Base-by-base conservation (phyloP, 805 yeast genomes). In the Metschnikowia peoriensis region DNA sequence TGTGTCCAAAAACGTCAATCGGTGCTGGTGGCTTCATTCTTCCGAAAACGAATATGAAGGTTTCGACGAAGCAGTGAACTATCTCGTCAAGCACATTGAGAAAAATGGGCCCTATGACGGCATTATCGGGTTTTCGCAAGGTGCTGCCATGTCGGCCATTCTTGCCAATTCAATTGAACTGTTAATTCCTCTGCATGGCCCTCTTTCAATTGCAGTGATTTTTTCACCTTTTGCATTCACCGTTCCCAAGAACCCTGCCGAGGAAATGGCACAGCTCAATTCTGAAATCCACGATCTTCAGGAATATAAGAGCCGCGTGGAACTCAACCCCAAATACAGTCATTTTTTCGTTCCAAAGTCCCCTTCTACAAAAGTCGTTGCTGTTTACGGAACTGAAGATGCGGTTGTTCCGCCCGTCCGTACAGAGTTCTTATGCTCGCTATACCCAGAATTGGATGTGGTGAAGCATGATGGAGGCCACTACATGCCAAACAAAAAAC, bases 51-150 rank as follows among this genome's bases (percentile, higher is more conserved):
- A 55, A 7, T 66, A 71, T 48, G 51, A 53, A 7, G 76, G 76
- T 5, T 65, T 68, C 29, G 63, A 66, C 8, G 64, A 63, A 17
- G 56, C 75, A 0, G 48, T 70, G 28, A 48, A 64, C 6, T 65
- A 60, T 46, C 56, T 72, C 17, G 52, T 60, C 29, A 50, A 64
- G 1, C 61, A 73, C 50, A 65, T 75, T 39, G 58, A 60, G 38
- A 46, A 61, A 43, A 59, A 73, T 51, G 79, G 79, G 8, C 79
- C 79, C 0, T 74, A 69, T 56, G 71, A 71, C 45, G 78, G 78
- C 0, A 61, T 75, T 22, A 59, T 75, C 37, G 79, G 78, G 4
- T 75, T 73, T 49, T 69, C 75, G 28, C 79, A 75, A 55, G 79
- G 79, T 32, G 77, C 76, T 2, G 71, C 73, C 8, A 66, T 74